These are phyloP conservation scores for Epichloe gansuensis DNA, from an alignment of 2,329 filamentous ascomycete species.

Conservation along the genomic window DNA sequence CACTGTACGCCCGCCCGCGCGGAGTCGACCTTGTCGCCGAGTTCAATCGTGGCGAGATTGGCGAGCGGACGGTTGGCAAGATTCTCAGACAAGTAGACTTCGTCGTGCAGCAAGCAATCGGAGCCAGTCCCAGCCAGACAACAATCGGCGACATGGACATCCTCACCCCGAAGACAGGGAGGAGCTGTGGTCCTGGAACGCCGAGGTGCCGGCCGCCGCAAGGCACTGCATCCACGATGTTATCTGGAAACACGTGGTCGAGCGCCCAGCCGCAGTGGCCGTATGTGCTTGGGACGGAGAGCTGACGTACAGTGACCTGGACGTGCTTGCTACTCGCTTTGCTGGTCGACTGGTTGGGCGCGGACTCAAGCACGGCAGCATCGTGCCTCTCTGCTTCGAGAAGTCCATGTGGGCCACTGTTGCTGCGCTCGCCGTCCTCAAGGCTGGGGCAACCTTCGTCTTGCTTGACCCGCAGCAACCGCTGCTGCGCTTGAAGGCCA, in stretches of 20 bases:
- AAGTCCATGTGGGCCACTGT: constrained; percentile 15
- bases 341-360: constrained; percentile 5
- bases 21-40: too few relatives aligned
- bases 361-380: neutral
- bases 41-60: too few relatives aligned
- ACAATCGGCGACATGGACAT: neutral
- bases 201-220: neutral
- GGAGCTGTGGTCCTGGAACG: neutral
- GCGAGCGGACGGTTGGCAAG: neutral
- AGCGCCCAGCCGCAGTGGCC: constrained; percentile 1
- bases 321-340: constrained; percentile 4
- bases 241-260: too few relatives aligned
- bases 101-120: neutral
- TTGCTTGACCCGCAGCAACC: constrained; percentile 15
- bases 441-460: constrained; percentile 16
- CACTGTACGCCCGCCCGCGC: too few relatives aligned
- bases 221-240: neutral
- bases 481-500: constrained; percentile 2
- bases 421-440: constrained; percentile 14
- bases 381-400: constrained; percentile 16
- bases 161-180: neutral
- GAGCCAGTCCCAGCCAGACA: neutral
- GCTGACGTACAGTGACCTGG: constrained; percentile 24
- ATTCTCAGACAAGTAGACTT: neutral
- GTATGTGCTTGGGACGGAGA: constrained; percentile 25